phyloP scores from a whole-genome alignment of 352 stramenopile species.

The Globisporangium perplexum region DNA sequence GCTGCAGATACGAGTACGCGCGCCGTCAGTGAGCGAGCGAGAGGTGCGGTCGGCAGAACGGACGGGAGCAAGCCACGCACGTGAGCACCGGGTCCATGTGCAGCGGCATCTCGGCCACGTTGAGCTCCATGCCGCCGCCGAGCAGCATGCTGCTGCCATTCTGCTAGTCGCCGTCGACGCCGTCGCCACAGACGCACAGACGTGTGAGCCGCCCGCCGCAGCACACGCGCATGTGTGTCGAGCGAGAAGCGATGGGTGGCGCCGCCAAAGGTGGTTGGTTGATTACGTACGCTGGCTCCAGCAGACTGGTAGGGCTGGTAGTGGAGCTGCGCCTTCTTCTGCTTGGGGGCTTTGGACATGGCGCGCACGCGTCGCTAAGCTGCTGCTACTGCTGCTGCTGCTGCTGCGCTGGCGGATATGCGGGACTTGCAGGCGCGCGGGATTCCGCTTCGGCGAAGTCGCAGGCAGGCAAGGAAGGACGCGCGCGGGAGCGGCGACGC shows the following conservation, averaged over 20 bases:
- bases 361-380: not conserved
- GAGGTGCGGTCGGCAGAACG: not conserved
- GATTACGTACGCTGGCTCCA: conserved; percentile 15
- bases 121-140: conserved; percentile 33
- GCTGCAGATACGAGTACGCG: conserved; percentile 18
- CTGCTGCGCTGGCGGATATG: not conserved
- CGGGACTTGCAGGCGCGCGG: not conserved
- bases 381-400: no score
- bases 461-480: no score
- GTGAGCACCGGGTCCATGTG: conserved; percentile 67
- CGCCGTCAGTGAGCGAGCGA: not conserved
- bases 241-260: conserved; percentile 4
- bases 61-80: conserved; percentile 1
- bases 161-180: not conserved
- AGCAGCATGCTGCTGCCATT: conserved; percentile 20
- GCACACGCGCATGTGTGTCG: no score
- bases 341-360: conserved; percentile 81
- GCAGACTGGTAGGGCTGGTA: conserved; percentile 76
- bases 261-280: not conserved
- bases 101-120: conserved; percentile 40
- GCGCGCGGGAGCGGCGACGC: no score
- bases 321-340: conserved; percentile 64
- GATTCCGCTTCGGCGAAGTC: no score
- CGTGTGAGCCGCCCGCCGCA: not conserved
- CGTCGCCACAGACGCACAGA: not conserved